phyloP scores from a whole-genome alignment of 1,284 basidiomycete species.

The Trametes versicolor region DNA sequence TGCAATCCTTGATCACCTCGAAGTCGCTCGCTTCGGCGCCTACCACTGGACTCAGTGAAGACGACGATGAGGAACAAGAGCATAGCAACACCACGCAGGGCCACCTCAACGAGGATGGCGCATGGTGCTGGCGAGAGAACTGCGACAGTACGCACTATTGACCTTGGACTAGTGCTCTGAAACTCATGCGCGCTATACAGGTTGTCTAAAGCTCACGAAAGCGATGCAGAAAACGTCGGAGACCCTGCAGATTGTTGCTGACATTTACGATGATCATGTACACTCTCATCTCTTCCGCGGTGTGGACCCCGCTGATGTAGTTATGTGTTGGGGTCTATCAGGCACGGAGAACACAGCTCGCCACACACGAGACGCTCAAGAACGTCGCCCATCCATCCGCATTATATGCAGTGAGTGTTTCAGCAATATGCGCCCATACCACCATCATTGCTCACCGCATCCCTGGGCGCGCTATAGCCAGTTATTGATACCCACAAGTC shows the following conservation, averaged over 20 bases:
- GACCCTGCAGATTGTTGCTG: conserved; percentile 76
- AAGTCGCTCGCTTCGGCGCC: conserved; percentile 64
- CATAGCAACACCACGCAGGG: conserved; percentile 57
- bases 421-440: background rate
- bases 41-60: conserved; percentile 55
- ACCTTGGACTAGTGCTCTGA: background rate
- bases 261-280: conserved; percentile 83
- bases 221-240: conserved; percentile 83
- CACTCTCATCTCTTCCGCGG: conserved; percentile 34
- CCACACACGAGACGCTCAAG: conserved; percentile 81
- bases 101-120: conserved; percentile 74
- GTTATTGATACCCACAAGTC: conserved; percentile 78
- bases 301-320: background rate
- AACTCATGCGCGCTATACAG: conserved; percentile 46
- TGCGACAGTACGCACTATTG: conserved; percentile 61
- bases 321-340: conserved; percentile 41
- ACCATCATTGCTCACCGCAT: background rate
- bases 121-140: conserved; percentile 87
- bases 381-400: conserved; percentile 76
- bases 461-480: conserved; percentile 51
- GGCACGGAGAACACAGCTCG: conserved; percentile 76
- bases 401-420: conserved; percentile 67
- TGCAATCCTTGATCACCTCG: conserved; percentile 75
- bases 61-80: conserved; percentile 57
- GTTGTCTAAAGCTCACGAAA: conserved; percentile 80